Evolutionary conservation across 1,139 yeast genomes (phyloP).

Genomic region (Scheffersomyces stambukii): DNA sequence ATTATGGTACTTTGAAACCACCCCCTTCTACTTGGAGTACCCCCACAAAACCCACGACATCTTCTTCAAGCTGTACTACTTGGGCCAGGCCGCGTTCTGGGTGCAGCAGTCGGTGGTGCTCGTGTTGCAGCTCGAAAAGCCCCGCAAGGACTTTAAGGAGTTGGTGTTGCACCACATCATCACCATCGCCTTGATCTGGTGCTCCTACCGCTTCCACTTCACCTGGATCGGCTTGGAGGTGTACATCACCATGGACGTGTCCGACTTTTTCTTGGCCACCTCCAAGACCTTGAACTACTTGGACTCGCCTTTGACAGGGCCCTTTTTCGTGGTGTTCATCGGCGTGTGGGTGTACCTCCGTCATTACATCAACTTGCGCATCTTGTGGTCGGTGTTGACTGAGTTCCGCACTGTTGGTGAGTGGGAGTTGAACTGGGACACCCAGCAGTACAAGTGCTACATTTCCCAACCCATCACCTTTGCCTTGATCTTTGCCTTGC

Average conservation of each 20-base stretch:
- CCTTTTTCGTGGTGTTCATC: conserved; percentile 67
- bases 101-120: conserved; percentile 87
- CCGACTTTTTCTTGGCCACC: conserved; percentile 81
- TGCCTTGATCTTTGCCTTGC: conserved; percentile 69
- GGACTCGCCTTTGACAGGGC: conserved; percentile 59
- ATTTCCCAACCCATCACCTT: conserved; percentile 91
- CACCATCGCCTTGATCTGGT: conserved; percentile 83
- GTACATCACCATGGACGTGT: conserved; percentile 92
- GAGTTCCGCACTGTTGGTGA: conserved; percentile 85
- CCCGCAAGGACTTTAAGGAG: conserved; percentile 89
- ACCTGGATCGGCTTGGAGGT: conserved; percentile 93
- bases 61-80: conserved; percentile 73
- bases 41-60: conserved; percentile 79
- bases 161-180: conserved; percentile 89
- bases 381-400: conserved; percentile 84
- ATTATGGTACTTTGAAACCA: conserved; percentile 84
- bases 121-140: conserved; percentile 83
- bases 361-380: conserved; percentile 75
- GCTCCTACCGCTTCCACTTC: conserved; percentile 92
- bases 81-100: conserved; percentile 97
- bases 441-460: conserved; percentile 95
- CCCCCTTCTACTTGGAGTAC: conserved; percentile 70
- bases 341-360: conserved; percentile 81
- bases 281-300: conserved; percentile 85
- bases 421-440: conserved; percentile 77